Conservation (phyloP, 2,329 filamentous ascomycete genomes). For the Tolypocladium pustulatum region DNA sequence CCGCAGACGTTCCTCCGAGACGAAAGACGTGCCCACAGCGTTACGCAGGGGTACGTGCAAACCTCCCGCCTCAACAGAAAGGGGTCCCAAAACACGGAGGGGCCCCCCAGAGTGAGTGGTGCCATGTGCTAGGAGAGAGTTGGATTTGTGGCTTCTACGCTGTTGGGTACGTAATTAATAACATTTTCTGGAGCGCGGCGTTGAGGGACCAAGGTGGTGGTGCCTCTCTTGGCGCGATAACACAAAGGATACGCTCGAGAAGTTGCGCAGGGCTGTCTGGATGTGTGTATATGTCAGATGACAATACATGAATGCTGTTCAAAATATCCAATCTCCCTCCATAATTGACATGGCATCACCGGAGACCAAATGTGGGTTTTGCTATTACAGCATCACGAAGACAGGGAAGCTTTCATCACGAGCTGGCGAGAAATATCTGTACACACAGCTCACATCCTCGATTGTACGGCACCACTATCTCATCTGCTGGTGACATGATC, state of each 20-base stretch:
- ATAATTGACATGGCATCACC: neutral
- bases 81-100: too few relatives aligned
- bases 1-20: conserved; percentile 8
- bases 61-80: neutral
- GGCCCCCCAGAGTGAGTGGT: neutral
- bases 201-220: neutral
- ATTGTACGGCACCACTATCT: neutral
- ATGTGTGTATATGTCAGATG: neutral
- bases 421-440: neutral
- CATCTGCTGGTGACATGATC: neutral
- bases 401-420: neutral
- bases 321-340: neutral
- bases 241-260: neutral
- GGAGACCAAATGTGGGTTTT: too few relatives aligned
- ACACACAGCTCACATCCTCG: neutral
- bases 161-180: neutral
- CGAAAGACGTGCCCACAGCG: neutral
- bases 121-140: neutral
- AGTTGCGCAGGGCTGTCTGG: neutral
- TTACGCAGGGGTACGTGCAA: neutral
- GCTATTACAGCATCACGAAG: neutral
- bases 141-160: neutral
- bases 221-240: neutral
- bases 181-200: neutral
- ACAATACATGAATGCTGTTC: neutral